Evolutionary conservation across 1,139 yeast genomes (phyloP).

Genomic region (Pichia sp.): DNA sequence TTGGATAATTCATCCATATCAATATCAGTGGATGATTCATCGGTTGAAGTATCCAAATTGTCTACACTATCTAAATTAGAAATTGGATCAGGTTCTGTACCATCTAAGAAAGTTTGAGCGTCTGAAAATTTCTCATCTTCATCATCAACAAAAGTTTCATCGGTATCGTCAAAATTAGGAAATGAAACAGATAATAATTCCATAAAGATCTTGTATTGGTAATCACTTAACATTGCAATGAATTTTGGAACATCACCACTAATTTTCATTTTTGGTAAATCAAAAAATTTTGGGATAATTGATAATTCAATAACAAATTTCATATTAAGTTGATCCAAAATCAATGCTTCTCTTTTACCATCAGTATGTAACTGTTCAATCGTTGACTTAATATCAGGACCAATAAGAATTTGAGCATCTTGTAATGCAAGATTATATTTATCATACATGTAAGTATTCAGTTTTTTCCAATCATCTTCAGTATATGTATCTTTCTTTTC

Average conservation of each 20-base stretch:
- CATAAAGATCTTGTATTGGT: conserved; percentile 85
- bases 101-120: conserved; percentile 1
- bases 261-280: conserved; percentile 64
- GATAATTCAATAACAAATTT: conserved; percentile 72
- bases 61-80: no score
- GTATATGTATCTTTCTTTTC: conserved; percentile 60
- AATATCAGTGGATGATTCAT: background rate
- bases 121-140: conserved; percentile 5
- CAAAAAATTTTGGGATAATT: conserved; percentile 69
- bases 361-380: conserved; percentile 59
- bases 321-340: conserved; percentile 72
- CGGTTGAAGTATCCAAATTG: no score
- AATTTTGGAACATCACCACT: conserved; percentile 79
- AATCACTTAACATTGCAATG: conserved; percentile 71
- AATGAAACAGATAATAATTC: conserved; percentile 59
- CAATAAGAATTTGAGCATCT: conserved; percentile 85
- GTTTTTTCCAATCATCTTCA: conserved; percentile 62
- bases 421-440: conserved; percentile 69
- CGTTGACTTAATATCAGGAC: conserved; percentile 72
- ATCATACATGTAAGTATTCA: conserved; percentile 84
- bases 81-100: no score
- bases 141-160: conserved; percentile 4
- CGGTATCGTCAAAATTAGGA: conserved; percentile 46
- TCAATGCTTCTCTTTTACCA: conserved; percentile 44
- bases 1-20: background rate